These are phyloP conservation scores for Aurantiochytrium sp. DNA, from an alignment of 108 stramenopile species.

Conservation along the genomic window DNA sequence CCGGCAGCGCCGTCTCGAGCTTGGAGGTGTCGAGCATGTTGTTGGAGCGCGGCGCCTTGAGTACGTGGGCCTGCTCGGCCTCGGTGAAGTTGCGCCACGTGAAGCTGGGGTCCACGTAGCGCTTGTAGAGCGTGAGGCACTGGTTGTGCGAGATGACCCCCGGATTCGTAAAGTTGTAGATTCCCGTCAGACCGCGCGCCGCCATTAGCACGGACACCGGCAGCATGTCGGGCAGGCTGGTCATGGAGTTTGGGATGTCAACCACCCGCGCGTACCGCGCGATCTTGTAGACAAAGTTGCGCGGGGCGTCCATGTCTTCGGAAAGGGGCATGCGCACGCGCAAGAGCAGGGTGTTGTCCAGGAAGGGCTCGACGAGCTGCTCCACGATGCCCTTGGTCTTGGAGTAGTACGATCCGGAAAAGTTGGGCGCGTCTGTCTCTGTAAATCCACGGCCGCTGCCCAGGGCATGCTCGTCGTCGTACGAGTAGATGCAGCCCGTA, in stretches of 20 bases:
- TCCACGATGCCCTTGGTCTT: conserved; percentile 97
- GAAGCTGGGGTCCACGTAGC: conserved; percentile 95
- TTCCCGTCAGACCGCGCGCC: conserved; percentile 77
- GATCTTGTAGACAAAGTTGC: conserved; percentile 99
- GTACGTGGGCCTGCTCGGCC: conserved; percentile 77
- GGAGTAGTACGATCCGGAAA: conserved; percentile 94
- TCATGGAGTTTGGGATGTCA: conserved; percentile 99
- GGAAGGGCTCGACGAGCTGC: conserved; percentile 75
- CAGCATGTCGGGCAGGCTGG: conserved; percentile 91
- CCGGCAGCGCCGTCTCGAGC: conserved; percentile 82
- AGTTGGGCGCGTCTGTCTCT: conserved; percentile 93
- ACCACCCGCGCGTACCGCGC: conserved; percentile 83
- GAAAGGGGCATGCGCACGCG: conserved; percentile 98
- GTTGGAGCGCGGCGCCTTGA: conserved; percentile 94
- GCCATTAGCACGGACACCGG: conserved; percentile 89
- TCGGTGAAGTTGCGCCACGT: conserved; percentile 91
- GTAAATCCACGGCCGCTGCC: conserved; percentile 81
- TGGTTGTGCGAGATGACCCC: conserved; percentile 99
- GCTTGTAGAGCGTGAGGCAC: conserved; percentile 90
- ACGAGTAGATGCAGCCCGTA: conserved; percentile 98
- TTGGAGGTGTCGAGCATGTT: conserved; percentile 94
- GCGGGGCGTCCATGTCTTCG: conserved; percentile 82
- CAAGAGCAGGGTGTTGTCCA: conserved; percentile 68
- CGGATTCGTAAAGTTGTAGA: conserved; percentile 99
- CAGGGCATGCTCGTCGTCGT: conserved; percentile 85